These are phyloP conservation scores for Paramarasmius palmivorus DNA, from an alignment of 1,284 basidiomycete species.

Conservation along the genomic window DNA sequence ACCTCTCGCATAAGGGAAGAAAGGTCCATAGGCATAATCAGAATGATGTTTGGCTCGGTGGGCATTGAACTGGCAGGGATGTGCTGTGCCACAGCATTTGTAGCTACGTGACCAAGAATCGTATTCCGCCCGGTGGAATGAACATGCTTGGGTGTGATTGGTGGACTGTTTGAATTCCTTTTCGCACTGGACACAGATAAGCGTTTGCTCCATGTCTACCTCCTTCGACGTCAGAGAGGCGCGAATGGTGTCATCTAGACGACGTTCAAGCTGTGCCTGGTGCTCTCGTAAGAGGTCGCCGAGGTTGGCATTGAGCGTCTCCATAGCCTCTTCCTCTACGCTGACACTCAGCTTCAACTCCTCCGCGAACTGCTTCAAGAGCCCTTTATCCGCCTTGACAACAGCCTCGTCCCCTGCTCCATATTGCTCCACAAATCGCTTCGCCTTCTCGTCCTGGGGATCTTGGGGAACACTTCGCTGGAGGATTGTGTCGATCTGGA, in stretches of 20 bases:
- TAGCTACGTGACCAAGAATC: conserved; percentile 31
- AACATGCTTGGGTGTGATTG: conserved; percentile 36
- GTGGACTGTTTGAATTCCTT: conserved; percentile 31
- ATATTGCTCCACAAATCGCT: conserved; percentile 30
- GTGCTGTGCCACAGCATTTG: conserved; percentile 32
- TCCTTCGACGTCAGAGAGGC: conserved; percentile 29
- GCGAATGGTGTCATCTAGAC: conserved; percentile 32
- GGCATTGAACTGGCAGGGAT: conserved; percentile 31
- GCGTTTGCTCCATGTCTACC: conserved; percentile 33
- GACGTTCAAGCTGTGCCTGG: conserved; percentile 29
- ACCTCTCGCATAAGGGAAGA: conserved; percentile 30
- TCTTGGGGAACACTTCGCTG: conserved; percentile 34
- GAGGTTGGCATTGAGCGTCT: conserved; percentile 32
- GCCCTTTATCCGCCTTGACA: conserved; percentile 29
- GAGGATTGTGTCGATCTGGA: conserved; percentile 31
- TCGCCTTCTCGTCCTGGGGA: conserved; percentile 32
- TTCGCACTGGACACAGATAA: conserved; percentile 37
- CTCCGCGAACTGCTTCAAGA: conserved; percentile 35
- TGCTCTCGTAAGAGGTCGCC: conserved; percentile 30
- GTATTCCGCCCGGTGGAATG: conserved; percentile 34
- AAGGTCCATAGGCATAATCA: conserved; percentile 35
- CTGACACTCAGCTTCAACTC: conserved; percentile 26
- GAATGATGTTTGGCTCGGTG: conserved; percentile 36
- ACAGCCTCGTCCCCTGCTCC: conserved; percentile 36
- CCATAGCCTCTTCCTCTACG: conserved; percentile 37